Conservation (phyloP, 2,329 filamentous ascomycete species). For the Microsporum canis region DNA sequence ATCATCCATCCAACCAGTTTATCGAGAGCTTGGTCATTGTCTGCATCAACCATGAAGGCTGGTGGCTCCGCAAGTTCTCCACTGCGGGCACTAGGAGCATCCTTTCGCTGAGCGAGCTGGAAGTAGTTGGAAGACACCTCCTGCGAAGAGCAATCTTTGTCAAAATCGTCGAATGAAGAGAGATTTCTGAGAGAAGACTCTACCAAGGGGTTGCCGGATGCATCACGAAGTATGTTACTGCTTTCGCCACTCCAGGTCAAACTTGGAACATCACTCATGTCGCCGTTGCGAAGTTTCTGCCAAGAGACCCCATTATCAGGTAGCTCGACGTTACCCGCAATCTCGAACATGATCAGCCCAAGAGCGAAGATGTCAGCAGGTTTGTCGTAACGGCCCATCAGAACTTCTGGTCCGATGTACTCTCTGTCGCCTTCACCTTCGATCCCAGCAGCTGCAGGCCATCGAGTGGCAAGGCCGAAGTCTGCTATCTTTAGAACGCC, state of each 20-base stretch:
- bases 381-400: constrained; percentile 76
- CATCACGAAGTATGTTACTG: constrained; percentile 60
- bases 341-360: constrained; percentile 88
- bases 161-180: constrained; percentile 31
- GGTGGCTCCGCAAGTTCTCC: constrained; percentile 60
- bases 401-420: constrained; percentile 89
- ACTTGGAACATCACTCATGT: constrained; percentile 78
- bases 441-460: constrained; percentile 63
- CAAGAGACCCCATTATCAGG: constrained; percentile 87
- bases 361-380: constrained; percentile 89
- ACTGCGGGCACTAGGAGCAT: constrained; percentile 26
- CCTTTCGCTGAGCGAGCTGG: constrained; percentile 2
- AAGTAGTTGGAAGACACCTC: neutral
- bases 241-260: constrained; percentile 67
- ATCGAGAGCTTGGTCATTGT: constrained; percentile 65
- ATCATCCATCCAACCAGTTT: constrained; percentile 83
- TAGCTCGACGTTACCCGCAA: constrained; percentile 83
- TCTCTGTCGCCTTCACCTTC: constrained; percentile 92
- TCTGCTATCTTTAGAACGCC: constrained; percentile 56
- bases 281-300: constrained; percentile 78
- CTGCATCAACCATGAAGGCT: constrained; percentile 72
- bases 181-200: constrained; percentile 18
- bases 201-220: constrained; percentile 55
- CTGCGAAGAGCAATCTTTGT: constrained; percentile 7
- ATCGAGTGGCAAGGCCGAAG: constrained; percentile 61